Evolutionary conservation across 1,139 yeast species (phyloP).

Genomic region (Geotrichum restrictum): DNA sequence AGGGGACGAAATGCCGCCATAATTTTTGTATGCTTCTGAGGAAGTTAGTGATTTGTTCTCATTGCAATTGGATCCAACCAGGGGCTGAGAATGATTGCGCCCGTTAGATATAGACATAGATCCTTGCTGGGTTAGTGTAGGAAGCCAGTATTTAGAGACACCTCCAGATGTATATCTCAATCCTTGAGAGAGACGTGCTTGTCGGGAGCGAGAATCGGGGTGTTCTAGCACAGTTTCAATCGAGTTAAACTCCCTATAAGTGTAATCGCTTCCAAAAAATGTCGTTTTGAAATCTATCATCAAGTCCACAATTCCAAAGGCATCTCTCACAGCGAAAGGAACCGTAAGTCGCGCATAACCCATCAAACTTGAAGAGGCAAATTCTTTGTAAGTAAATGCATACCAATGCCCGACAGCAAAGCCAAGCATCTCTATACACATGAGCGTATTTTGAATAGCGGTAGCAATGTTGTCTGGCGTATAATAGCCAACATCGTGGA

Average conservation of each 20-base stretch:
- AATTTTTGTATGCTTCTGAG: neutral
- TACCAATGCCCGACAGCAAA: conserved; percentile 86
- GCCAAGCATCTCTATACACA: conserved; percentile 79
- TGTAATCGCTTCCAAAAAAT: conserved; percentile 71
- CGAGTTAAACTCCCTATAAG: conserved; percentile 78
- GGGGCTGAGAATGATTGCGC: conserved; percentile 5
- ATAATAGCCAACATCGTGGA: conserved; percentile 40
- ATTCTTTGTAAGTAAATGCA: conserved; percentile 77
- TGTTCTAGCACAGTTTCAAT: conserved; percentile 68
- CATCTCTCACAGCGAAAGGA: conserved; percentile 65
- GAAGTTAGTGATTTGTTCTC: neutral
- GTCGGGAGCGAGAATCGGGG: conserved; percentile 61
- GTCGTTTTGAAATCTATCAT: conserved; percentile 72
- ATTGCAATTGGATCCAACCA: neutral
- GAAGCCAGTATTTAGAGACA: conserved; percentile 79
- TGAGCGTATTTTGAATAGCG: conserved; percentile 69
- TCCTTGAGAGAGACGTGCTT: conserved; percentile 77
- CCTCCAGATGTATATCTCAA: conserved; percentile 78
- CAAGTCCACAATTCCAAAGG: conserved; percentile 70
- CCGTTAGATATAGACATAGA: neutral
- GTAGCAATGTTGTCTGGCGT: conserved; percentile 42
- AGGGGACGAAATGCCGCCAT: neutral
- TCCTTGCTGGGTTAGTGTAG: conserved; percentile 32
- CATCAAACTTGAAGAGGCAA: conserved; percentile 56
- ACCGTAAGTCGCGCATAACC: conserved; percentile 62